Evolutionary conservation across 208 protist genomes (phyloP), one percentile per base, ranked within the genome.

Genomic region (Leishmania tarentolae): DNA sequence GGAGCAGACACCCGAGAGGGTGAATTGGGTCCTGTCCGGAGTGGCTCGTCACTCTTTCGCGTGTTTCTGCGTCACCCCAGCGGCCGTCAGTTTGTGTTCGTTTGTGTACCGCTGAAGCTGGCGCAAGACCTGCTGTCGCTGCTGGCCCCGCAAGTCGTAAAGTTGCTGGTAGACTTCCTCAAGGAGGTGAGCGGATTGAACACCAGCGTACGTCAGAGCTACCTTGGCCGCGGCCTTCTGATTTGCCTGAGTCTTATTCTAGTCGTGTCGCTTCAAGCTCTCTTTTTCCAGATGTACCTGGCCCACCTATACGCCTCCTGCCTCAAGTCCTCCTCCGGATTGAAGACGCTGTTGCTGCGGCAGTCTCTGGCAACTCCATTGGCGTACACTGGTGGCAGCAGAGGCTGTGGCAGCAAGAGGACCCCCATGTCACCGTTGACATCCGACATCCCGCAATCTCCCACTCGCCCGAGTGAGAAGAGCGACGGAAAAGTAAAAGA

Each of bases 271-370:
- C 68, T 86, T 46, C 93, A 93, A 76, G 88, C 84, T 11, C 74
- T 96, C 53, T 80, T 94, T 56, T 92, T 92, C 47, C 93, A 96
- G 77, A 76, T 83, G 59, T 96, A 96, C 81, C 82, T 95, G 52
- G 84, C 80, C 71, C 88, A 95, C 56, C 84, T 96, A 37, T 92
- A 96, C 86, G 70, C 80, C 46, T 78, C 82, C 44, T 82, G 86
- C 53, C 28, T 93, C 46, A 93, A 94, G 81, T 91, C 87, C 40
- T 83, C 84, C 15, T 87, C 86, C 0, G 85, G 91, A 1, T 83
- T 96, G 21, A 93, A 94, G 74, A 81, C 87, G 59, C 52, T 96
- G 63, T 65, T 96, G 42, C 86, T 94, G 53, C 87, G 87, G 5
- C 91, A 91, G 40, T 83, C 88, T 15, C 73, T 96, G 28, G 74